Conservation (phyloP, 2,329 filamentous ascomycete genomes). For the Neopestalotiopsis sp. region DNA sequence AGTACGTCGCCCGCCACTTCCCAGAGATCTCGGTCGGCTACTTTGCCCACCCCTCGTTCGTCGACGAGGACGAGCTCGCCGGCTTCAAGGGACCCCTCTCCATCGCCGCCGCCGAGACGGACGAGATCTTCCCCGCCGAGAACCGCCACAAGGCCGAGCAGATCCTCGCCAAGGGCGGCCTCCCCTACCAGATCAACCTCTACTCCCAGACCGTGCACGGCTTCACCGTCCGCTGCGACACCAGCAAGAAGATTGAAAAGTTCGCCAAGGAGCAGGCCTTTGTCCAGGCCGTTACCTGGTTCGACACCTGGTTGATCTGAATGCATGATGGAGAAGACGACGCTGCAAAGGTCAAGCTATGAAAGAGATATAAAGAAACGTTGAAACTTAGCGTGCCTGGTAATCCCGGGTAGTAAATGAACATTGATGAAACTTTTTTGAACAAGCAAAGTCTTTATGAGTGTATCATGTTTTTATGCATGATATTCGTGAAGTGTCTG, state of each 20-base stretch:
- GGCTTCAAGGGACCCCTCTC: conserved; percentile 71
- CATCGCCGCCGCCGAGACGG: conserved; percentile 69
- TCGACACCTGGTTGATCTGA: conserved; percentile 51
- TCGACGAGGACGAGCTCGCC: conserved; percentile 68
- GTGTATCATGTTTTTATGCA: neutral
- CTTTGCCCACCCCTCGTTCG: conserved; percentile 78
- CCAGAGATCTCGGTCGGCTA: conserved; percentile 73
- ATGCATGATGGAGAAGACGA: neutral
- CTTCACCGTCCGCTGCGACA: conserved; percentile 73
- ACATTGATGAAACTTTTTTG: conserved; percentile 1
- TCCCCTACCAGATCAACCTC: conserved; percentile 78
- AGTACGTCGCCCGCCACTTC: conserved; percentile 74
- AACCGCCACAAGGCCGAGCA: conserved; percentile 68
- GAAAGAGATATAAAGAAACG: neutral
- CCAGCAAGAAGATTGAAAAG: conserved; percentile 58
- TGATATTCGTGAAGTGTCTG: neutral
- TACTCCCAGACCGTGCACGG: conserved; percentile 76
- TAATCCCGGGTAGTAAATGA: conserved; percentile 5
- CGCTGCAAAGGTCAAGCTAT: neutral
- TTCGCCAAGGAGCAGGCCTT: conserved; percentile 86
- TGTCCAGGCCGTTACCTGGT: conserved; percentile 77
- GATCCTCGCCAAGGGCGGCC: conserved; percentile 61
- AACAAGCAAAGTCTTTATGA: neutral
- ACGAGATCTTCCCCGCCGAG: conserved; percentile 67
- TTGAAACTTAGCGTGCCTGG: neutral